Conservation (phyloP, 345 rosid genomes). For the Hibiscus tridactylites region DNA sequence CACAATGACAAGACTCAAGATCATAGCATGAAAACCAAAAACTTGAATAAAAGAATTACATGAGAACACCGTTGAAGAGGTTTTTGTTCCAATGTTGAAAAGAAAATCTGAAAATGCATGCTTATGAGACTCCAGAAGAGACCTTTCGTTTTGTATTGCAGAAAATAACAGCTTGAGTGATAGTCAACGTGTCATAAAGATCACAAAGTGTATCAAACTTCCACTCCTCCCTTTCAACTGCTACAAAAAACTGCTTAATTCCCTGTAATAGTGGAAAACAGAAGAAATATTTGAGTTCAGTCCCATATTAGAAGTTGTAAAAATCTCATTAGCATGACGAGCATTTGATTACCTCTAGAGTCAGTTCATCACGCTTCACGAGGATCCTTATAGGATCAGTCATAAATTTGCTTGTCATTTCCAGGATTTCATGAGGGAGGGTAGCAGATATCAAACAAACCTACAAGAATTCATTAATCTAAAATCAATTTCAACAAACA, state of each 20-base stretch:
- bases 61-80: not conserved
- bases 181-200: slow-evolving; percentile 90
- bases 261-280: slow-evolving; percentile 44
- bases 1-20: not conserved
- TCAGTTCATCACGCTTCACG: slow-evolving; percentile 97
- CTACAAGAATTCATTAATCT: slow-evolving; percentile 21
- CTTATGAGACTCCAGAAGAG: not conserved
- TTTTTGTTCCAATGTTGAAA: not conserved
- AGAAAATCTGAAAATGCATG: not conserved
- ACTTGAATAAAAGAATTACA: not conserved
- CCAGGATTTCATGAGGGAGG: slow-evolving; percentile 93
- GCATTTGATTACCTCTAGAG: slow-evolving; percentile 56
- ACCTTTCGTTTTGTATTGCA: slow-evolving; percentile 98
- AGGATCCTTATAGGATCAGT: slow-evolving; percentile 94
- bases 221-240: slow-evolving; percentile 97
- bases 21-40: not conserved
- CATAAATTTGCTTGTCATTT: slow-evolving; percentile 90
- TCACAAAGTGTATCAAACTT: slow-evolving; percentile 95
- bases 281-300: not conserved
- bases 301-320: not conserved
- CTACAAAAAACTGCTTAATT: slow-evolving; percentile 88
- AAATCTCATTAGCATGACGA: not conserved
- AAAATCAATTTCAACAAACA: not conserved
- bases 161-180: slow-evolving; percentile 94
- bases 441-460: slow-evolving; percentile 95